phyloP scores from a whole-genome alignment of 2,329 filamentous ascomycete genomes.

The Colletotrichum zoysiae region DNA sequence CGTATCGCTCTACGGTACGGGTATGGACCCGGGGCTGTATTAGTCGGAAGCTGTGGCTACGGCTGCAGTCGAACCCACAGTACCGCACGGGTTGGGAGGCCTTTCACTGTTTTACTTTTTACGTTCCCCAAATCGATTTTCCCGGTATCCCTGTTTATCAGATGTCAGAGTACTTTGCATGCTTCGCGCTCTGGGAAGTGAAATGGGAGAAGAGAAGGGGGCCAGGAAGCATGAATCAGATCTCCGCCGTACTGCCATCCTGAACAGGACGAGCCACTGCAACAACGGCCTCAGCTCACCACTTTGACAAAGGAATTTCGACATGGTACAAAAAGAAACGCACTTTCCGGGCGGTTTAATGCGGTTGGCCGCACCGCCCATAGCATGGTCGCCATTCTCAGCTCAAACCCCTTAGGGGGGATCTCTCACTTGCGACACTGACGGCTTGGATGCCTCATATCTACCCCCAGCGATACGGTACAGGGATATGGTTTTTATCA shows the following conservation, averaged over 20 bases:
- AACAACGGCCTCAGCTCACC: slow-evolving; percentile 14
- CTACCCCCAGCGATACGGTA: slow-evolving; percentile 36
- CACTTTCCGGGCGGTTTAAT: background rate
- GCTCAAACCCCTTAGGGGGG: slow-evolving; percentile 1
- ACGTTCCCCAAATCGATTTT: background rate
- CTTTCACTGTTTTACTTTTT: background rate
- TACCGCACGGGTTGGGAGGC: background rate
- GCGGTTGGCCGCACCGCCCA: background rate
- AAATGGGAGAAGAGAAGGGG: background rate
- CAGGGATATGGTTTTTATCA: slow-evolving; percentile 22
- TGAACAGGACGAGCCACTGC: slow-evolving; percentile 1
- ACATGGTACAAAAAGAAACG: slow-evolving; percentile 18
- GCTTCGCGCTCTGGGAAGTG: background rate
- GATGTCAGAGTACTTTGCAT: background rate
- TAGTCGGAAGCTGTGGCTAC: slow-evolving; percentile 1
- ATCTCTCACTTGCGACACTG: slow-evolving; percentile 35
- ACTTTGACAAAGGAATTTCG: slow-evolving; percentile 5
- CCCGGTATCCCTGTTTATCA: background rate
- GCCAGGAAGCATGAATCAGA: background rate
- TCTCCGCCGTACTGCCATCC: slow-evolving; percentile 4
- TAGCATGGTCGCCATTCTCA: background rate
- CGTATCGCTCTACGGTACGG: slow-evolving; percentile 9
- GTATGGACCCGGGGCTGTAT: slow-evolving; percentile 8
- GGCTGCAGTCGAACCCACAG: slow-evolving; percentile 8
- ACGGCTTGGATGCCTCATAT: slow-evolving; percentile 40